These are phyloP conservation scores for Chaetomiaceae sp. DNA, from an alignment of 2,329 filamentous ascomycete genomes.

Conservation along the genomic window DNA sequence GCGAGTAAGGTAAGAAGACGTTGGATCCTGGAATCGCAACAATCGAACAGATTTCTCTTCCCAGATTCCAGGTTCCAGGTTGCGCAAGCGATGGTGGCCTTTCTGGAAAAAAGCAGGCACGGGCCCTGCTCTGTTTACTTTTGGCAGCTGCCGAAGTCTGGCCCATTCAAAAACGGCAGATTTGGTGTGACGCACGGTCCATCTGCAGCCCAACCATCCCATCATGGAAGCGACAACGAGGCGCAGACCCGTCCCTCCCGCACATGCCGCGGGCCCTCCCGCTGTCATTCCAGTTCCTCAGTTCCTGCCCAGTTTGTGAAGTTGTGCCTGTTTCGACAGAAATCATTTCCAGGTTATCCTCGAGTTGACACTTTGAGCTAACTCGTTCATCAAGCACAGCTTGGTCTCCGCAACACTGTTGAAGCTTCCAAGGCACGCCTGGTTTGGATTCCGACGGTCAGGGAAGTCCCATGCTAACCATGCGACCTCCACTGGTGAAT, in stretches of 20 bases:
- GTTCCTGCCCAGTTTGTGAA: not conserved
- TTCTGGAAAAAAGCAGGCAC: slow-evolving; percentile 19
- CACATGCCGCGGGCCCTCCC: slow-evolving; percentile 11
- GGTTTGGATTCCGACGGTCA: not conserved
- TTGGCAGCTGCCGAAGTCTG: slow-evolving; percentile 11
- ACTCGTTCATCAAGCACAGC: not conserved
- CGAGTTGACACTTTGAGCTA: too few relatives aligned
- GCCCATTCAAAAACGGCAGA: slow-evolving; percentile 13
- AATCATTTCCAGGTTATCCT: too few relatives aligned
- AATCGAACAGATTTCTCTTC: not conserved
- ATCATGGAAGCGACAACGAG: slow-evolving; percentile 5
- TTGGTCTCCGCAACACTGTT: not conserved
- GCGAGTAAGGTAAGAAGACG: not conserved
- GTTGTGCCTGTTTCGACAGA: too few relatives aligned
- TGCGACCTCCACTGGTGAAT: too few relatives aligned
- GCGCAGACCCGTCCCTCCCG: slow-evolving; percentile 7
- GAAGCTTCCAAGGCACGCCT: not conserved
- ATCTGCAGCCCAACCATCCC: slow-evolving; percentile 6
- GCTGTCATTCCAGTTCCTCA: not conserved
- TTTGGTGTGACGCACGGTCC: slow-evolving; percentile 15
- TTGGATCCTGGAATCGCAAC: not conserved
- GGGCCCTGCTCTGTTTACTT: slow-evolving; percentile 27
- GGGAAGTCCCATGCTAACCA: slow-evolving; percentile 6
- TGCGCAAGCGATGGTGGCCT: slow-evolving; percentile 21
- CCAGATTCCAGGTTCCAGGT: not conserved